Conservation (phyloP, 1,284 basidiomycete species). For the Mycosarcoma mackinlayi region DNA sequence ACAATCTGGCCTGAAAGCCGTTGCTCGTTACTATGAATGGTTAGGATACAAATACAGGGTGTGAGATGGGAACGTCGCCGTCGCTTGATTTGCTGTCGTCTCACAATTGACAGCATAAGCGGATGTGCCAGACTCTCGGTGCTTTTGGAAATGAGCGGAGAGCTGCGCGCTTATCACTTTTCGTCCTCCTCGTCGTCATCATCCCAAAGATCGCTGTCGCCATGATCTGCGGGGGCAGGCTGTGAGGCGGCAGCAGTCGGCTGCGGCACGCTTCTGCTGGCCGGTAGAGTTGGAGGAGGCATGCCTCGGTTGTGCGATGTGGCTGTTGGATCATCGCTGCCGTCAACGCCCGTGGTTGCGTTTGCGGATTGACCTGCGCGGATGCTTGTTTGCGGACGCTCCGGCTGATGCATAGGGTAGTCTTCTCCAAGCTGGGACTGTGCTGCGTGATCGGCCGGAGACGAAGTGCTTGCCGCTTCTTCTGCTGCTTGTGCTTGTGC, state of each 20-base stretch:
- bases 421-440: conserved; percentile 49
- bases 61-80: too few species aligned
- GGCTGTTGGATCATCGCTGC: background rate
- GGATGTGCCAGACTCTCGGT: too few species aligned
- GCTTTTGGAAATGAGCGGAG: too few species aligned
- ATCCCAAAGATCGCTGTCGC: conserved; percentile 51
- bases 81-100: too few species aligned
- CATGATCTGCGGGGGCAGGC: conserved; percentile 11
- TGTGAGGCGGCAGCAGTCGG: background rate
- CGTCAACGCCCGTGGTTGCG: background rate
- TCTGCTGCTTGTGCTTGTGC: conserved; percentile 50
- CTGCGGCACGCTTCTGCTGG: conserved; percentile 16
- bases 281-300: conserved; percentile 39
- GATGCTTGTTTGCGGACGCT: conserved; percentile 50
- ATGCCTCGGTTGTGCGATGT: conserved; percentile 23
- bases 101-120: too few species aligned
- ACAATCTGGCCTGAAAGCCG: too few species aligned
- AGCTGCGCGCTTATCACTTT: too few species aligned
- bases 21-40: too few species aligned
- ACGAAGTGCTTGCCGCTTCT: conserved; percentile 29
- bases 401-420: conserved; percentile 8
- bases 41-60: too few species aligned
- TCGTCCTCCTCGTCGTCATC: conserved; percentile 31
- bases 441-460: conserved; percentile 24
- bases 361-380: conserved; percentile 2